A percentile compares a stretch with the other conserved stretches of the same genome.
Conservation (phyloP, 2,329 filamentous ascomycete species). For the Trichophyton rubrum region DNA sequence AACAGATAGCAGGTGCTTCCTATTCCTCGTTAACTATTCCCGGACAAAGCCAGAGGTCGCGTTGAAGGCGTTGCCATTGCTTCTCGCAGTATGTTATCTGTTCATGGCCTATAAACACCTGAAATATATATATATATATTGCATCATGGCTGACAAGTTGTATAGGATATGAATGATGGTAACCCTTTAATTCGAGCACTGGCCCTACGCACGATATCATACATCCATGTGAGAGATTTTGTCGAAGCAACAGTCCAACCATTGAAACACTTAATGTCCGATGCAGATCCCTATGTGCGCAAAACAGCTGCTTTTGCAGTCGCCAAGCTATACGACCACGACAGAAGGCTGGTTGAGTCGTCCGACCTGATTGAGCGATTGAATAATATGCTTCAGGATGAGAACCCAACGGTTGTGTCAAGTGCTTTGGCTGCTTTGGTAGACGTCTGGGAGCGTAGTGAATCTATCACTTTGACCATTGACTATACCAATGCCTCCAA, state of each 20-base stretch:
- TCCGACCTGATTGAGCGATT: constrained; percentile 87
- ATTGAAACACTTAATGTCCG: constrained; percentile 69
- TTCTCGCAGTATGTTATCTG: constrained; percentile 53
- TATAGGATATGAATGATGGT: constrained; percentile 77
- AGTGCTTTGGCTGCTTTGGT: constrained; percentile 82
- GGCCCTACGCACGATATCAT: constrained; percentile 88
- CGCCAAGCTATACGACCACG: constrained; percentile 95
- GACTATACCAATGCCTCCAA: constrained; percentile 97
- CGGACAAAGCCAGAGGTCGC: constrained; percentile 89
- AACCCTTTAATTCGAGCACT: constrained; percentile 89
- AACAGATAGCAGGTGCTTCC: constrained; percentile 63
- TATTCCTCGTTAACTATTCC: constrained; percentile 95
- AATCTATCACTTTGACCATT: constrained; percentile 94
- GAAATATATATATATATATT: not conserved
- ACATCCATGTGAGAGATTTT: constrained; percentile 92
- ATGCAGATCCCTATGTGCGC: constrained; percentile 86
- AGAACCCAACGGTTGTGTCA: constrained; percentile 94
- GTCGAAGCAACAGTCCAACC: constrained; percentile 80
- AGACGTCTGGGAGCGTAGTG: constrained; percentile 97
- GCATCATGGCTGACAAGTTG: not conserved
- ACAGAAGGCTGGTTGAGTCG: constrained; percentile 73
- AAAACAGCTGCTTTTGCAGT: constrained; percentile 96
- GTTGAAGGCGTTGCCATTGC: constrained; percentile 76
- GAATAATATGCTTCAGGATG: constrained; percentile 80
- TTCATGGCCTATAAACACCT: not conserved